Evolutionary conservation across 2,329 filamentous ascomycete genomes (phyloP).

Genomic region (Cladophialophora exuberans): DNA sequence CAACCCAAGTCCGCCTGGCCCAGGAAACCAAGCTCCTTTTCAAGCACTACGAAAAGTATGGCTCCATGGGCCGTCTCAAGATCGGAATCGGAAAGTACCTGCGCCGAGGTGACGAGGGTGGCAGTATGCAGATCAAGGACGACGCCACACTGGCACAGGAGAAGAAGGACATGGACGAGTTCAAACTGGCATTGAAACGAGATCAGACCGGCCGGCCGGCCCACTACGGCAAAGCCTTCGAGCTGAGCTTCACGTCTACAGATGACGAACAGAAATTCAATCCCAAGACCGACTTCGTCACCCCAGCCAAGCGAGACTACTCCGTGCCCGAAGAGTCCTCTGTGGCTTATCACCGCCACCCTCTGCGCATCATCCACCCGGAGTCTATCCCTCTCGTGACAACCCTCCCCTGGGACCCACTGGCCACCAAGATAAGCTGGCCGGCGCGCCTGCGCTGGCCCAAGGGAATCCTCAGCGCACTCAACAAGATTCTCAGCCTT

Average conservation of each 20-base stretch:
- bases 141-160: too few species aligned
- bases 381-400: conserved; percentile 23
- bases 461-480: conserved; percentile 12
- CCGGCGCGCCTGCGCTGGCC: conserved; percentile 7
- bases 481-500: conserved; percentile 25
- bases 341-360: conserved; percentile 4
- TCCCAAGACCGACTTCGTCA: neutral
- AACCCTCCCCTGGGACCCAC: conserved; percentile 25
- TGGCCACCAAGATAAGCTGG: conserved; percentile 23
- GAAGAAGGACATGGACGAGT: conserved; percentile 2
- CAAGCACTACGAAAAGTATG: conserved; percentile 27
- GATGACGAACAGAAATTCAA: conserved; percentile 19
- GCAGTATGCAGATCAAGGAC: conserved; percentile 13
- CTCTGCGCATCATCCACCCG: conserved; percentile 22
- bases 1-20: conserved; percentile 24
- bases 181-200: neutral
- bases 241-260: conserved; percentile 19
- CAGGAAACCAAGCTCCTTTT: conserved; percentile 25
- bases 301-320: neutral
- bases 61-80: conserved; percentile 28
- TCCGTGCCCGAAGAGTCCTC: neutral
- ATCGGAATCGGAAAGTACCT: conserved; percentile 26
- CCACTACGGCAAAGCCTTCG: conserved; percentile 25
- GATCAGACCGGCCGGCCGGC: conserved; percentile 3
- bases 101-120: conserved; percentile 9